These are phyloP conservation scores for Calendula officinalis DNA, from an alignment of 129 eudicot species.

Conservation along the genomic window DNA sequence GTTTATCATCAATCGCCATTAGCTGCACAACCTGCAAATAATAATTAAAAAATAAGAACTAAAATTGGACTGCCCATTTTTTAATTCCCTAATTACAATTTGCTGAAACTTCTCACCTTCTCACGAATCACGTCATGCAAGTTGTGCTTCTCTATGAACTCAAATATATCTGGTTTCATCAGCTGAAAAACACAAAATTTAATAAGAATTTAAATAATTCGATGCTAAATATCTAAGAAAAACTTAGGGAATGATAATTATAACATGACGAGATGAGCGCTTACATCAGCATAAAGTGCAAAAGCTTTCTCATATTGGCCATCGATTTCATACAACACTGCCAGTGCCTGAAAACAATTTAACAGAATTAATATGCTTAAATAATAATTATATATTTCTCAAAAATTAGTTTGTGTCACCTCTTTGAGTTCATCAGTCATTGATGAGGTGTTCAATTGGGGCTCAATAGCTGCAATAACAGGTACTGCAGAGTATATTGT, in stretches of 20 bases:
- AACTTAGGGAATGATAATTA: background rate
- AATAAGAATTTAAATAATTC: too few relatives aligned
- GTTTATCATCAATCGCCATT: constrained; percentile 83
- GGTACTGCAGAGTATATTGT: constrained; percentile 66
- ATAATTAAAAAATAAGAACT: background rate
- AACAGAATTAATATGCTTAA: constrained; percentile 14
- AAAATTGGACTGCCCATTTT: too few relatives aligned
- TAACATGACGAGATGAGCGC: constrained; percentile 27
- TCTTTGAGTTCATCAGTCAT: constrained; percentile 83
- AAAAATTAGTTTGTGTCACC: constrained; percentile 37
- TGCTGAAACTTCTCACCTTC: constrained; percentile 49
- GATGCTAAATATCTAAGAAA: too few relatives aligned
- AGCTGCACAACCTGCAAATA: constrained; percentile 78
- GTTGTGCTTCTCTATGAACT: constrained; percentile 87
- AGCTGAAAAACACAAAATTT: constrained; percentile 58
- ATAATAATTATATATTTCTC: constrained; percentile 16
- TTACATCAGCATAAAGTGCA: constrained; percentile 95
- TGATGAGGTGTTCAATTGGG: constrained; percentile 88
- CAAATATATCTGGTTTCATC: constrained; percentile 81
- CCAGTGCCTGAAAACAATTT: constrained; percentile 70
- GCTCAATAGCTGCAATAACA: constrained; percentile 79
- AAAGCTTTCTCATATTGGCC: constrained; percentile 92
- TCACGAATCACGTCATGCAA: constrained; percentile 82
- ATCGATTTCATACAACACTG: constrained; percentile 82
- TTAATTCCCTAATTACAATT: background rate